Conservation (phyloP, 2,329 filamentous ascomycete genomes). For the Colletotrichum tamarilloi region DNA sequence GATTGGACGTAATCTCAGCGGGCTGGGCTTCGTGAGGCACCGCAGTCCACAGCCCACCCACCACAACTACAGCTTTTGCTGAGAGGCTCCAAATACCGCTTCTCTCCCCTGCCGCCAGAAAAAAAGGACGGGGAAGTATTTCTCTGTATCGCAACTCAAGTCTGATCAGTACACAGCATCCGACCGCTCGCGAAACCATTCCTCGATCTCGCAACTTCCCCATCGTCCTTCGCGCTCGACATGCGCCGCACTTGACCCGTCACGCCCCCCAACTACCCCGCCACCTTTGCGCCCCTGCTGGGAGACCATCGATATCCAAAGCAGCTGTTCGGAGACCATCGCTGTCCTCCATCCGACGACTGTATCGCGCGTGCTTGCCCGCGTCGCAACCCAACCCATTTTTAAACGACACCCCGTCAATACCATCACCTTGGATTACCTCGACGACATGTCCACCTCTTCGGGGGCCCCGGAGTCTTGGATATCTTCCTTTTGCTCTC, state of each 20-base stretch:
- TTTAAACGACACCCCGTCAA: constrained; percentile 38
- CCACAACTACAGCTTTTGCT: constrained; percentile 34
- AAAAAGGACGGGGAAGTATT: constrained; percentile 1
- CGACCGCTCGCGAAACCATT: constrained; percentile 1
- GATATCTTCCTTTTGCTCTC: constrained; percentile 97
- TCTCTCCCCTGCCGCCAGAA: constrained; percentile 12
- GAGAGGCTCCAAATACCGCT: constrained; percentile 30
- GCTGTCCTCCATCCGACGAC: constrained; percentile 2
- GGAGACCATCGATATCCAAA: constrained; percentile 18
- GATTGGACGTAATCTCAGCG: constrained; percentile 30
- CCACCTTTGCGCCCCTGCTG: constrained; percentile 31
- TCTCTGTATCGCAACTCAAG: constrained; percentile 2
- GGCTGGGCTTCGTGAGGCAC: constrained; percentile 34
- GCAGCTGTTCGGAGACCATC: constrained; percentile 3
- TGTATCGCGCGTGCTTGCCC: constrained; percentile 17
- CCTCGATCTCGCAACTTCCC: not conserved
- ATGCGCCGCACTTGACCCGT: constrained; percentile 32
- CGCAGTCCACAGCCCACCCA: constrained; percentile 32
- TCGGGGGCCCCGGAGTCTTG: constrained; percentile 83
- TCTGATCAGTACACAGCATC: not conserved
- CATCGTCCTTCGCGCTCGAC: constrained; percentile 21
- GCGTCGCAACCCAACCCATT: constrained; percentile 10
- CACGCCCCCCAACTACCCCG: constrained; percentile 29
- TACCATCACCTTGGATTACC: constrained; percentile 31
- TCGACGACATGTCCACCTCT: constrained; percentile 65